These are phyloP conservation scores for Peniophora sp. DNA, from an alignment of 1,284 basidiomycete genomes.

Conservation along the genomic window DNA sequence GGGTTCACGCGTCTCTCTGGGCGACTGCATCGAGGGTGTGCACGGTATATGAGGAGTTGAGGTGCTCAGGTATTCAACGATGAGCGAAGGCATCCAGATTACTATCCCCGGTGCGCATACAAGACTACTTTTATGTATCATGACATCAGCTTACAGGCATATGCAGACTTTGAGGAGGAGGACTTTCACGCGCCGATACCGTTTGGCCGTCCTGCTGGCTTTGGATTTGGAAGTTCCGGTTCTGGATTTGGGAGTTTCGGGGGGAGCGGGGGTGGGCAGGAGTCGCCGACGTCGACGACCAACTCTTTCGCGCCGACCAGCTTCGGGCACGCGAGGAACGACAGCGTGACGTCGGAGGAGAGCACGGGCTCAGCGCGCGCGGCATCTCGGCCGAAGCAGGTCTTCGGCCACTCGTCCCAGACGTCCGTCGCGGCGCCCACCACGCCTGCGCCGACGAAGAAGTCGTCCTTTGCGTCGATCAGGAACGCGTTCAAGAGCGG, in stretches of 20 bases:
- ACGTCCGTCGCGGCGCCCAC: slow-evolving; percentile 53
- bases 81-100: slow-evolving; percentile 52
- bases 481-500: slow-evolving; percentile 79
- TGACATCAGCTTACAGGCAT: neutral
- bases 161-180: slow-evolving; percentile 64
- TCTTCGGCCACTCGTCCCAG: slow-evolving; percentile 61
- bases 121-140: slow-evolving; percentile 2
- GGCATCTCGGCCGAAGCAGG: slow-evolving; percentile 24
- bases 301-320: slow-evolving; percentile 25
- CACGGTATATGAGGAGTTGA: neutral
- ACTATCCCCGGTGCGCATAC: slow-evolving; percentile 64
- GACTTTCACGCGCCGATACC: slow-evolving; percentile 55
- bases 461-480: slow-evolving; percentile 79
- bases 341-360: slow-evolving; percentile 60
- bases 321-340: slow-evolving; percentile 54
- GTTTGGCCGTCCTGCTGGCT: slow-evolving; percentile 44
- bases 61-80: neutral
- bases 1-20: neutral
- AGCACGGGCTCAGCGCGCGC: slow-evolving; percentile 52
- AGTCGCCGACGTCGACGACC: slow-evolving; percentile 58
- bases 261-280: slow-evolving; percentile 37
- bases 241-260: slow-evolving; percentile 33
- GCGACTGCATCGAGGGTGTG: no score
- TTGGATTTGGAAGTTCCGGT: slow-evolving; percentile 16
- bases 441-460: slow-evolving; percentile 59